Evolutionary conservation across 2,329 filamentous ascomycete species (phyloP).

Genomic region (Aspergillus calidoustus): DNA sequence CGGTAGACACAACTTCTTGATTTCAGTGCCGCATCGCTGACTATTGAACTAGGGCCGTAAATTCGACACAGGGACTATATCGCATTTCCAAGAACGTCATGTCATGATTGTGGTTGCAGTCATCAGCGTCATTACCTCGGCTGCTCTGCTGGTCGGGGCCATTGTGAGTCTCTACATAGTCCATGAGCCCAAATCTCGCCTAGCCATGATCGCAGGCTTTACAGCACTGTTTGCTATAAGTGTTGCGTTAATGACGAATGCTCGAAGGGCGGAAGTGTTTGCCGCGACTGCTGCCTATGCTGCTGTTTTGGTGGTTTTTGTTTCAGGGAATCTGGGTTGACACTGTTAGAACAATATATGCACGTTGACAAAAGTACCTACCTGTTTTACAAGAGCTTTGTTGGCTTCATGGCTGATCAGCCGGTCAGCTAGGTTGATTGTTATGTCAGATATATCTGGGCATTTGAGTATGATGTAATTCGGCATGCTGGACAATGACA

Average conservation of each 20-base stretch:
- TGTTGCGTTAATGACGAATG: slow-evolving; percentile 1
- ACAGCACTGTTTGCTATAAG: neutral
- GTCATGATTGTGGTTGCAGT: neutral
- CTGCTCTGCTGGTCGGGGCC: neutral
- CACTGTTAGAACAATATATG: neutral
- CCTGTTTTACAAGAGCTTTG: neutral
- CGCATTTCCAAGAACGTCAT: neutral
- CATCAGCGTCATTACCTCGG: neutral
- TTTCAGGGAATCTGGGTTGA: neutral
- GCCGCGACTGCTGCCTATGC: slow-evolving; percentile 1
- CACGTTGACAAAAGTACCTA: neutral
- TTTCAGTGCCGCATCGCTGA: neutral
- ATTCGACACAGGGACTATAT: neutral
- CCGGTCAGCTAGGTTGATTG: neutral
- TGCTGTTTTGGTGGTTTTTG: slow-evolving; percentile 8
- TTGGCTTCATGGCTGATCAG: neutral
- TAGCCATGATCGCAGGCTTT: neutral
- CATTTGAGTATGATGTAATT: neutral
- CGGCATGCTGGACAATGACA: neutral
- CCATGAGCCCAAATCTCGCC: neutral
- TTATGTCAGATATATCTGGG: neutral
- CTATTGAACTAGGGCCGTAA: neutral
- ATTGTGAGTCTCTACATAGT: neutral
- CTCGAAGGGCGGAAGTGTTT: neutral
- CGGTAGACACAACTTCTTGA: neutral